Percentiles rank a stretch among this genome's conserved stretches.
Evolutionary conservation across 306 rosid species (phyloP).

Genomic region (Castanopsis chinensis): DNA sequence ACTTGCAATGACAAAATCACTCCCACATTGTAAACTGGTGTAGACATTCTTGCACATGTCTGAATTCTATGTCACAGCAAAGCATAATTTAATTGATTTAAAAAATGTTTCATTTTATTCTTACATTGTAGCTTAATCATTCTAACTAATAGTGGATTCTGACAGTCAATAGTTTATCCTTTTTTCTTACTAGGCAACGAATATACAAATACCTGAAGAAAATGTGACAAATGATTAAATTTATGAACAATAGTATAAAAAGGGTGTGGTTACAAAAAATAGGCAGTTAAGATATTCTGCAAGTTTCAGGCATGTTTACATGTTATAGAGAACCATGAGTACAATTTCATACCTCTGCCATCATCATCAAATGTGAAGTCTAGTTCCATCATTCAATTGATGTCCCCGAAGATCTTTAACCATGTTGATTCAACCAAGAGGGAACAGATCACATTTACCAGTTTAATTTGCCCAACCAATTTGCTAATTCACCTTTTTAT

Average conservation of each 20-base stretch:
- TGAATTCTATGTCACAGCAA: too few species aligned
- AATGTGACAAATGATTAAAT: conserved; percentile 23
- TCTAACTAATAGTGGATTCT: too few species aligned
- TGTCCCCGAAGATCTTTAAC: neutral
- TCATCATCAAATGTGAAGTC: neutral
- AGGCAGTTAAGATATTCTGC: neutral
- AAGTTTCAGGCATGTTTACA: neutral
- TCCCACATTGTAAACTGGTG: too few species aligned
- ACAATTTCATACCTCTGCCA: neutral
- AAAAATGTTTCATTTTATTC: too few species aligned
- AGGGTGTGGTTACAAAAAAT: too few species aligned
- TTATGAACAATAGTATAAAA: too few species aligned
- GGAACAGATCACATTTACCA: neutral
- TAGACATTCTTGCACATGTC: too few species aligned
- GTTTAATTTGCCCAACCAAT: neutral
- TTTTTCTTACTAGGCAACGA: conserved; percentile 98
- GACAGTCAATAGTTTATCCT: too few species aligned
- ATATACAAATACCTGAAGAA: conserved; percentile 76
- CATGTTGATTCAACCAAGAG: neutral
- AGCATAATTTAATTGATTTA: too few species aligned
- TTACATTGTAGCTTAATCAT: too few species aligned
- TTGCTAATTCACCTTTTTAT: neutral
- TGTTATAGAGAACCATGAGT: neutral
- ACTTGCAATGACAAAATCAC: too few species aligned
- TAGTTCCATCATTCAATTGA: neutral